Percentiles rank a stretch among this genome's conserved stretches.
Evolutionary conservation across 305 asterid genomes (phyloP).

Genomic region (Coffea humblotiana): DNA sequence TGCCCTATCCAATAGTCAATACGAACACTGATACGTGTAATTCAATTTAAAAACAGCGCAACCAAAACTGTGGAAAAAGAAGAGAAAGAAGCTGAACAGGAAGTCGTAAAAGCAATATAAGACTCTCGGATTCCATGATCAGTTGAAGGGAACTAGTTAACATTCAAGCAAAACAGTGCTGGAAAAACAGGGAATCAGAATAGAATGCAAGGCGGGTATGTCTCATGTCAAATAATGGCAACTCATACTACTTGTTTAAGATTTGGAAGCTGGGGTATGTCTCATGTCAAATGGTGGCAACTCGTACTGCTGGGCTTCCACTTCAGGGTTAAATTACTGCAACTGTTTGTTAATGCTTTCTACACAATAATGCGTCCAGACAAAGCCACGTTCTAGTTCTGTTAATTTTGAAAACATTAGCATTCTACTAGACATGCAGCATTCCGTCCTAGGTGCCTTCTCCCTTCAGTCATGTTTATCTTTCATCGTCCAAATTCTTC

Average conservation of each 20-base stretch:
- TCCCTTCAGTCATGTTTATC: not conserved
- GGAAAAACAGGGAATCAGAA: not conserved
- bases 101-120: not conserved
- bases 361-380: not conserved
- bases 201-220: not conserved
- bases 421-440: not conserved
- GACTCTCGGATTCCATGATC: not conserved
- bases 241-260: not conserved
- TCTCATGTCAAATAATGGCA: not conserved
- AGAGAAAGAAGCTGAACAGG: not conserved
- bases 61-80: too few species aligned
- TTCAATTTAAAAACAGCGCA: too few species aligned
- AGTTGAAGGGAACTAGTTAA: not conserved
- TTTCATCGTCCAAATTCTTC: not conserved
- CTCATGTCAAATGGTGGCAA: not conserved
- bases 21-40: too few species aligned
- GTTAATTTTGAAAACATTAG: not conserved
- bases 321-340: not conserved
- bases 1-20: too few species aligned
- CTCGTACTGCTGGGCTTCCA: not conserved
- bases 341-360: too few species aligned
- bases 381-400: not conserved
- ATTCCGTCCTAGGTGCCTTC: not conserved
- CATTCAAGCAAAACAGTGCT: not conserved
- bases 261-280: not conserved